Conservation (phyloP, 2,329 filamentous ascomycete genomes). For the Colletotrichum tropicale region DNA sequence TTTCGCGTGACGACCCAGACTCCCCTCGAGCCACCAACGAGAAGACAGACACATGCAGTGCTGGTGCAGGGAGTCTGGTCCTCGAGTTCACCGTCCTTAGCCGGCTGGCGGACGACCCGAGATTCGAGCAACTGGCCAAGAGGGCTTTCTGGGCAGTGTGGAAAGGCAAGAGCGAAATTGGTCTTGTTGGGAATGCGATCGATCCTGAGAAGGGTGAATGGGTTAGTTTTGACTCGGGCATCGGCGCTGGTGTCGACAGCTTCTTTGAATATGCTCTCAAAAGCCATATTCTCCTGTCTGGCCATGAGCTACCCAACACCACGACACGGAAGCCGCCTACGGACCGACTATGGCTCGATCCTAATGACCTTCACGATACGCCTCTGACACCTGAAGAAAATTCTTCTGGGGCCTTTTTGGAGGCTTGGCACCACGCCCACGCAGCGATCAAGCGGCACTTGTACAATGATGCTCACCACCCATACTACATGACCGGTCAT, state of each 20-base stretch:
- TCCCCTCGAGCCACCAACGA: constrained; percentile 41
- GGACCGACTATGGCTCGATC: constrained; percentile 58
- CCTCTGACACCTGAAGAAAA: constrained; percentile 69
- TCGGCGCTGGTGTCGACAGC: constrained; percentile 95
- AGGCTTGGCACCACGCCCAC: constrained; percentile 85
- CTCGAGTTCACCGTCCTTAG: constrained; percentile 93
- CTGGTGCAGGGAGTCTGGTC: constrained; percentile 93
- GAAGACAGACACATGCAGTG: constrained; percentile 96
- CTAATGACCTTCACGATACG: constrained; percentile 61
- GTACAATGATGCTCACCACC: constrained; percentile 85
- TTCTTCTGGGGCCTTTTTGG: constrained; percentile 78
- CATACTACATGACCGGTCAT: constrained; percentile 92
- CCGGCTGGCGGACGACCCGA: constrained; percentile 80
- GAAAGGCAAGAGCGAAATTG: constrained; percentile 82
- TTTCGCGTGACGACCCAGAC: constrained; percentile 45
- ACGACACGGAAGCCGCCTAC: constrained; percentile 41
- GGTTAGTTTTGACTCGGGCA: constrained; percentile 88
- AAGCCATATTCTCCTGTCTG: constrained; percentile 87
- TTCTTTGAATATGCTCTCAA: constrained; percentile 99
- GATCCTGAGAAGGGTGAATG: constrained; percentile 90
- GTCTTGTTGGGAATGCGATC: constrained; percentile 88
- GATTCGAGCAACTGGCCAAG: constrained; percentile 91
- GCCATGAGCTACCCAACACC: constrained; percentile 64
- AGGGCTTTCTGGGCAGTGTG: constrained; percentile 98
- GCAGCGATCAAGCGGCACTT: constrained; percentile 88